Evolutionary conservation across 1,284 basidiomycete species (phyloP).

Genomic region (Veloporphyrellus conicus): DNA sequence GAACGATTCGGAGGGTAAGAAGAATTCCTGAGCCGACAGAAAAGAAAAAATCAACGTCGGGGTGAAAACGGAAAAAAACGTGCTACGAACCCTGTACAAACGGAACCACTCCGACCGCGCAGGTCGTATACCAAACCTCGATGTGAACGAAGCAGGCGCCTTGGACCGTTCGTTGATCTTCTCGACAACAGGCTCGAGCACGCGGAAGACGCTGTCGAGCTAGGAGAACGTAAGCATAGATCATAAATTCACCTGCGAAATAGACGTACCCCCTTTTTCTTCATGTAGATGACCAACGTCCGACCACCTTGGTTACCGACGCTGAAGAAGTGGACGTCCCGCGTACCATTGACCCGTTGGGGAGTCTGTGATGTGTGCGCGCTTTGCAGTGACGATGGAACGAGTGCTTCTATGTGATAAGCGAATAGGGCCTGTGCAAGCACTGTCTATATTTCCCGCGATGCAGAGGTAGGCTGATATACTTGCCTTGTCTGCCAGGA

Average conservation of each 20-base stretch:
- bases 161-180: slow-evolving; percentile 76
- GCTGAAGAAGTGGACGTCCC: slow-evolving; percentile 92
- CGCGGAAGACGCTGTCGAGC: slow-evolving; percentile 88
- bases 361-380: slow-evolving; percentile 67
- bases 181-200: slow-evolving; percentile 86
- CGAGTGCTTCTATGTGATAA: slow-evolving; percentile 93
- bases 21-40: slow-evolving; percentile 65
- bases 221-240: slow-evolving; percentile 24
- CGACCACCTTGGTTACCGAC: slow-evolving; percentile 82
- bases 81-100: slow-evolving; percentile 61
- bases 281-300: slow-evolving; percentile 92
- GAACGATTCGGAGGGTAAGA: slow-evolving; percentile 84
- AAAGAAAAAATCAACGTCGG: slow-evolving; percentile 2
- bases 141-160: slow-evolving; percentile 61
- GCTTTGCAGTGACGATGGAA: slow-evolving; percentile 75
- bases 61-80: slow-evolving; percentile 9
- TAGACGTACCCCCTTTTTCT: slow-evolving; percentile 79
- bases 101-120: slow-evolving; percentile 90
- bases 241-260: not conserved
- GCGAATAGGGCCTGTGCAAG: slow-evolving; percentile 63
- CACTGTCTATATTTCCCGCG: not conserved
- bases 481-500: slow-evolving; percentile 83
- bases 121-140: slow-evolving; percentile 69
- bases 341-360: slow-evolving; percentile 82
- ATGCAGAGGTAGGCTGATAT: not conserved